phyloP scores from a whole-genome alignment of 2,329 filamentous ascomycete species.

The Dothistroma pini region DNA sequence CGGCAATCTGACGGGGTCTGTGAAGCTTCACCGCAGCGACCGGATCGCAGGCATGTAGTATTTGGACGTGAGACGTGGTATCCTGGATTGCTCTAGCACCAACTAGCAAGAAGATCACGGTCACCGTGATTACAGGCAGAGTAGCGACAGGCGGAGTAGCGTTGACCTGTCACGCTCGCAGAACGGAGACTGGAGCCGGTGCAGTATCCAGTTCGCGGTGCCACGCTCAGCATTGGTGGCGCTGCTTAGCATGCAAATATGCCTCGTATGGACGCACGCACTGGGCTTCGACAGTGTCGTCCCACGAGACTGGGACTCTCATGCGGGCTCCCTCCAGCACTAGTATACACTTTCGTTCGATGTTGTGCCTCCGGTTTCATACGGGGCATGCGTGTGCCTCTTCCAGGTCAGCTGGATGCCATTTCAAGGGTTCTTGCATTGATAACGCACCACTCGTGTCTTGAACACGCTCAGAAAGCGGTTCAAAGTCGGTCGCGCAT shows the following conservation, averaged over 20 bases:
- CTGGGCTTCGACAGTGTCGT: neutral
- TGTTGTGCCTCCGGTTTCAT: neutral
- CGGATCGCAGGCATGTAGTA: too few relatives aligned
- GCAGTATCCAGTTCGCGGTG: neutral
- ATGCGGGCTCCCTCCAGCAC: neutral
- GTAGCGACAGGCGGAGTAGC: neutral
- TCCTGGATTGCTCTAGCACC: too few relatives aligned
- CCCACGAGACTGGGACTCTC: too few relatives aligned
- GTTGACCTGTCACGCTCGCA: neutral
- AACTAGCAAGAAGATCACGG: too few relatives aligned
- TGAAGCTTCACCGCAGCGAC: too few relatives aligned
- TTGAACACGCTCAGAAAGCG: neutral
- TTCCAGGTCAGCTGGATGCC: neutral
- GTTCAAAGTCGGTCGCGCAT: neutral
- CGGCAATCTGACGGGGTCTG: too few relatives aligned
- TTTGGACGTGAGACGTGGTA: too few relatives aligned
- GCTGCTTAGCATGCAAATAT: neutral
- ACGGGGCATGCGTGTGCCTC: neutral
- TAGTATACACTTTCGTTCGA: neutral
- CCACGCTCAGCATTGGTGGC: neutral
- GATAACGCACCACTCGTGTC: neutral
- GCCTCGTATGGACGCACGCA: neutral
- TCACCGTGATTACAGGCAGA: too few relatives aligned
- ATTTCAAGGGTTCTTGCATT: neutral
- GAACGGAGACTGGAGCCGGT: neutral